Conservation (phyloP, 495 filamentous ascomycete species). For the Bacidia gigantensis region DNA sequence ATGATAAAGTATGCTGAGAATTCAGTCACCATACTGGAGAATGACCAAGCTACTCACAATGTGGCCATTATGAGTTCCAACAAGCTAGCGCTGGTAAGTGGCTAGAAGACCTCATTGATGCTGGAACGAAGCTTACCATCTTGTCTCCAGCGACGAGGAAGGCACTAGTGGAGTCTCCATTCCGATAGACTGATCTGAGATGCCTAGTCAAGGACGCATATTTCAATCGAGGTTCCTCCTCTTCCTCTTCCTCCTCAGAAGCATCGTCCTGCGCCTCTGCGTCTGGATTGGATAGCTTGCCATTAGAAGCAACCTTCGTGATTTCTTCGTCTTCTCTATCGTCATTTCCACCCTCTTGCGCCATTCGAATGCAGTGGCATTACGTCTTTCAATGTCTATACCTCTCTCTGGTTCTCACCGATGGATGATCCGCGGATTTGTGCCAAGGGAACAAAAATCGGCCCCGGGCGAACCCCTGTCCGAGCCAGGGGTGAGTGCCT, state of each 20-base stretch:
- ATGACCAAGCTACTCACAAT: slow-evolving; percentile 46
- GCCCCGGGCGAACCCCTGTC: no score
- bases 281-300: slow-evolving; percentile 17
- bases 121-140: slow-evolving; percentile 48
- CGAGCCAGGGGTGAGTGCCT: no score
- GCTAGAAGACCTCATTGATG: background rate
- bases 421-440: no score
- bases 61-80: slow-evolving; percentile 94
- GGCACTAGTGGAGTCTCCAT: slow-evolving; percentile 84
- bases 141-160: slow-evolving; percentile 88
- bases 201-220: slow-evolving; percentile 74
- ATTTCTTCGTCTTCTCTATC: slow-evolving; percentile 17
- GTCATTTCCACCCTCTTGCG: slow-evolving; percentile 17
- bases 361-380: slow-evolving; percentile 5
- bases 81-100: slow-evolving; percentile 42
- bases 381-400: no score
- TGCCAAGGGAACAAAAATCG: no score
- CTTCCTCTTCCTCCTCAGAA: slow-evolving; percentile 65
- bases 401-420: no score
- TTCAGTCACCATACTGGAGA: background rate
- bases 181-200: slow-evolving; percentile 70
- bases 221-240: slow-evolving; percentile 92
- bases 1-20: slow-evolving; percentile 63
- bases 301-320: slow-evolving; percentile 14
- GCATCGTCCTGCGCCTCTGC: slow-evolving; percentile 41